Evolutionary conservation across 371 early-diverging fungal genomes (phyloP), one percentile per base, ranked within the genome.

Genomic region (Batrachochytrium dendrobatidis): DNA sequence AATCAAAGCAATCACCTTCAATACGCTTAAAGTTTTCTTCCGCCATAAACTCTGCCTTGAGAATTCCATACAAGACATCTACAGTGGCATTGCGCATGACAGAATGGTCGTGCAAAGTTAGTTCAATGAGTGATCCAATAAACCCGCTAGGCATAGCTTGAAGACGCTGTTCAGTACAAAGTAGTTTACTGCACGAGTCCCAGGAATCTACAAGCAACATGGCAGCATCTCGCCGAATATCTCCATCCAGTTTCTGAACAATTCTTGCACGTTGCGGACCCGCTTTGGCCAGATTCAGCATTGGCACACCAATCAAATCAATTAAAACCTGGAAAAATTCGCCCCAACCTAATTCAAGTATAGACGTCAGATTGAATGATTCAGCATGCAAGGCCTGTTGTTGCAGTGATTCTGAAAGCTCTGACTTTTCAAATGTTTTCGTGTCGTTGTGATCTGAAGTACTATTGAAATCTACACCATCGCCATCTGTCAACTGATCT

Each of bases 141-240:
- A 88, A 39, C 12, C 39, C 39, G 15, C n/a, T n/a, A 15, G 39
- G 39, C 39, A 39, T 39, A n/a, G 68, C n/a, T 69, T 69, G 10
- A 79, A 78, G 31, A 83, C 75, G 28, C 82, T 70, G 15, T 69
- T 73, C 15, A 68, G 63, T 60, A 82, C 82, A 33, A 76, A 62
- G 17, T 65, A 64, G 5, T 66, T 68, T 10, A 68, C 63, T 48
- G 57, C 53, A 31, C 60, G 20, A 35, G 48, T 73, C 65, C 89
- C 89, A 88, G 34, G 84, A 60, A 0, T 51, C 56, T 34, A 75
- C 60, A 32, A 86, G 65, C 20, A 81, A 34, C 48, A 78, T 77
- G 0, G 80, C 81, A 22, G 82, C 89, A 12, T 76, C 76, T 6
- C 81, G 82, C 25, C 82, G 76, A 56, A 83, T 75, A 59, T 86